These are phyloP conservation scores for Nemania sp. DNA, from an alignment of 2,329 filamentous ascomycete species.

Conservation along the genomic window DNA sequence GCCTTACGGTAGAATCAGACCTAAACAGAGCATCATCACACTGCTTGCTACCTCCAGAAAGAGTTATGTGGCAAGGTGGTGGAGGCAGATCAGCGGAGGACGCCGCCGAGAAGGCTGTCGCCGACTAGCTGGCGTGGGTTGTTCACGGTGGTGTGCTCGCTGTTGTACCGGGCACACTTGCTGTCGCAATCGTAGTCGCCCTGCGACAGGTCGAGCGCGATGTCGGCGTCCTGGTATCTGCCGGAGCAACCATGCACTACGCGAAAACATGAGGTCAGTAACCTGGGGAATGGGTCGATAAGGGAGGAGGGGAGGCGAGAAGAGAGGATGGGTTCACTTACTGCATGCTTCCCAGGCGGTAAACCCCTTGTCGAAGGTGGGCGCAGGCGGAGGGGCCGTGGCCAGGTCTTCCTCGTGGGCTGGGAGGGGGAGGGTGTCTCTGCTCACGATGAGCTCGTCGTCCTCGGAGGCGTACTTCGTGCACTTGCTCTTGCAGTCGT, in stretches of 20 bases:
- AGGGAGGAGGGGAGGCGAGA: too few species aligned
- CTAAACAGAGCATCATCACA: too few species aligned
- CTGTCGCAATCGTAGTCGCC: constrained; percentile 8
- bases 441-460: too few species aligned
- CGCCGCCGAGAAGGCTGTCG: too few species aligned
- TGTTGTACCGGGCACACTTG: background rate
- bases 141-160: background rate
- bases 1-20: background rate
- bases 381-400: background rate
- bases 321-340: background rate
- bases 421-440: too few species aligned
- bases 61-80: too few species aligned
- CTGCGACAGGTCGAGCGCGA: constrained; percentile 9
- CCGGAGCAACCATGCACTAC: constrained; percentile 10
- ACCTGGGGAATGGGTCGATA: background rate
- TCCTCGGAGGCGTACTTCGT: background rate
- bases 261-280: background rate
- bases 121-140: too few species aligned
- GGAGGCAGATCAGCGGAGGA: too few species aligned
- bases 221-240: constrained; percentile 6
- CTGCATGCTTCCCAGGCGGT: constrained; percentile 14
- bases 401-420: background rate
- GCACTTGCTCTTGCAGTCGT: constrained; percentile 1
- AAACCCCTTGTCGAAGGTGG: background rate
- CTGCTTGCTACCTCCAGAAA: too few species aligned